Evolutionary conservation across 208 protist genomes (phyloP).

Genomic region (Acanthamoeba healyi): DNA sequence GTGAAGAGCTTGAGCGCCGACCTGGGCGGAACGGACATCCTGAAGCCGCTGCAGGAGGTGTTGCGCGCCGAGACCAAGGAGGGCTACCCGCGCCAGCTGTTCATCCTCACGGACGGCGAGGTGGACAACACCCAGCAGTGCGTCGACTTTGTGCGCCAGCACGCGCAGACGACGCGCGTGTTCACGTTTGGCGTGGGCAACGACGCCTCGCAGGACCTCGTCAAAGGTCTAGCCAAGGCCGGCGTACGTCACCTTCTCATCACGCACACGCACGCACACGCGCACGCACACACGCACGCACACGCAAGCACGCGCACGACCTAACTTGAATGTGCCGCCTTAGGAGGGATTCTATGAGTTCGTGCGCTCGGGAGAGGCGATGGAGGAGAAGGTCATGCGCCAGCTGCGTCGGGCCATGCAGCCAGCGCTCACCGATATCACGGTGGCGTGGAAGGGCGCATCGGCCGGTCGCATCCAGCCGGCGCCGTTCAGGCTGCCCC

Average conservation of each 20-base stretch:
- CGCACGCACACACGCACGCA: neutral
- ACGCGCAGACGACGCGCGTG: constrained; percentile 76
- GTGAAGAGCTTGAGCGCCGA: constrained; percentile 12
- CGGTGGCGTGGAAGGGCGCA: constrained; percentile 59
- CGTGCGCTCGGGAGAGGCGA: constrained; percentile 70
- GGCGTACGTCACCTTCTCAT: neutral
- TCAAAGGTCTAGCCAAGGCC: constrained; percentile 50
- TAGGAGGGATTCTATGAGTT: constrained; percentile 79
- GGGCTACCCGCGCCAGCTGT: constrained; percentile 75
- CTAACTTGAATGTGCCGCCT: too few species aligned
- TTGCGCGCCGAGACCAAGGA: neutral
- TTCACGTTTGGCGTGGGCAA: constrained; percentile 78
- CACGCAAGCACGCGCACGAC: neutral
- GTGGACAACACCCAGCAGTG: constrained; percentile 64
- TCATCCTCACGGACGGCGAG: constrained; percentile 76
- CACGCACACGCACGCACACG: neutral
- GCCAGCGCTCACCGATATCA: constrained; percentile 80
- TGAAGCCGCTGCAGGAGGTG: constrained; percentile 57
- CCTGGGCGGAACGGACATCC: constrained; percentile 73
- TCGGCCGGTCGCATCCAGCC: neutral
- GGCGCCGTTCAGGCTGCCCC: constrained; percentile 23
- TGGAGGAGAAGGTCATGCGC: constrained; percentile 76
- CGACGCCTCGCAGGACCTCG: constrained; percentile 71
- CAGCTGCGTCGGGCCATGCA: constrained; percentile 79
- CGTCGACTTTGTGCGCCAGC: constrained; percentile 75